A percentile compares a stretch with the other conserved stretches of the same genome.
phyloP scores from a whole-genome alignment of 805 yeast genomes.

The Myxozyma kluyveri region DNA sequence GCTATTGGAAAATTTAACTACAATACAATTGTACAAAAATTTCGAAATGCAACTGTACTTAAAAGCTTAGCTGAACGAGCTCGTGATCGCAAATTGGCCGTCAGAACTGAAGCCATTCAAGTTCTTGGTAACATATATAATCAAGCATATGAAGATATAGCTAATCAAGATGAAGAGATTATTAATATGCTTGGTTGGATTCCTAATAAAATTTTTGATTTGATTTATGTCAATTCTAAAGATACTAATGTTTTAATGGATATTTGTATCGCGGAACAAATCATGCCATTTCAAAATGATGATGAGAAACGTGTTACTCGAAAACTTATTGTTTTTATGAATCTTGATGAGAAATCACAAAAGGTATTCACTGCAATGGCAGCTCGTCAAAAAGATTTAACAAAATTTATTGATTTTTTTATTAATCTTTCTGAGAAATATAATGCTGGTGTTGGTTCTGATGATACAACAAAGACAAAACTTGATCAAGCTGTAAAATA shows the following conservation, averaged over 20 bases:
- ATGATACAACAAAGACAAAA: constrained; percentile 9
- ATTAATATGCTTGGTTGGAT: constrained; percentile 47
- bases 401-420: constrained; percentile 51
- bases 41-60: constrained; percentile 51
- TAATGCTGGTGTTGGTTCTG: constrained; percentile 35
- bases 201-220: constrained; percentile 63
- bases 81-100: constrained; percentile 66
- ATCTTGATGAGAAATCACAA: constrained; percentile 56
- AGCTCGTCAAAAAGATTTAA: constrained; percentile 62
- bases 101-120: constrained; percentile 58
- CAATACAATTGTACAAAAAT: constrained; percentile 46
- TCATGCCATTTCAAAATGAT: constrained; percentile 54
- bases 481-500: constrained; percentile 47
- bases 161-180: constrained; percentile 34
- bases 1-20: constrained; percentile 48
- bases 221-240: constrained; percentile 71
- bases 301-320: constrained; percentile 50
- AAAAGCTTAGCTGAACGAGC: constrained; percentile 58
- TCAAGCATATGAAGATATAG: constrained; percentile 41
- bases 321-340: constrained; percentile 48
- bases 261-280: constrained; percentile 52
- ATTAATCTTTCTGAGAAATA: constrained; percentile 50
- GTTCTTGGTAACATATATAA: constrained; percentile 57
- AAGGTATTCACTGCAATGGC: constrained; percentile 67
- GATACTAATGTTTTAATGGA: constrained; percentile 68